Evolutionary conservation across 2,329 filamentous ascomycete species (phyloP).

Genomic region (Simplicillium sp.): DNA sequence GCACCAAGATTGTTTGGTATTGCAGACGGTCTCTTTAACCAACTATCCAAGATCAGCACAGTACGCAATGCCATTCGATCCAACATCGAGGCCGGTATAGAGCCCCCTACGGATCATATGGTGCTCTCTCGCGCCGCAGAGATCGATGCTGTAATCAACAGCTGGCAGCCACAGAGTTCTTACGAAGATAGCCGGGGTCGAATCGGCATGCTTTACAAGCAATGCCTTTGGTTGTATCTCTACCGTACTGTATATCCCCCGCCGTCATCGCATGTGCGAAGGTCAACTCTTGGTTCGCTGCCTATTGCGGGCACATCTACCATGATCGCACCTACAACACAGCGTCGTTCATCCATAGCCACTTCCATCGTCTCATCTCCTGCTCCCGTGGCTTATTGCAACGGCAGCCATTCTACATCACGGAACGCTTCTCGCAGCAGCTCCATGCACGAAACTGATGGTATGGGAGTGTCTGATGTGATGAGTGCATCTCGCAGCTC

Average conservation of each 20-base stretch:
- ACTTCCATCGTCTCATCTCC: constrained; percentile 10
- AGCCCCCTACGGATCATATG: constrained; percentile 64
- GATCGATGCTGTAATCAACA: constrained; percentile 64
- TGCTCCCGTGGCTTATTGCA: constrained; percentile 6
- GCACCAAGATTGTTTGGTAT: constrained; percentile 63
- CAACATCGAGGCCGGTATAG: background rate
- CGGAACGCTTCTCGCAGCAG: constrained; percentile 26
- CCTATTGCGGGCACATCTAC: background rate
- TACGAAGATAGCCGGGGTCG: constrained; percentile 45
- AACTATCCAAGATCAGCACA: constrained; percentile 65
- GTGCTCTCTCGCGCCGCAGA: constrained; percentile 63
- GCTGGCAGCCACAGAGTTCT: constrained; percentile 61
- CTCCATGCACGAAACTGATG: constrained; percentile 28
- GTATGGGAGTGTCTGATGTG: constrained; percentile 6
- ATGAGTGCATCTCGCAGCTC: too few relatives aligned
- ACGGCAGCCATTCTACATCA: constrained; percentile 15
- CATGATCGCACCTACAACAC: constrained; percentile 9
- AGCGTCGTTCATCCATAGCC: constrained; percentile 7
- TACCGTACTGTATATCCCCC: constrained; percentile 53
- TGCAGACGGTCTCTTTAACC: constrained; percentile 70
- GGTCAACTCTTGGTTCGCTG: constrained; percentile 18
- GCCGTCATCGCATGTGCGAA: constrained; percentile 16
- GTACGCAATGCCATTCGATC: background rate
- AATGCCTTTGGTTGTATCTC: constrained; percentile 58
- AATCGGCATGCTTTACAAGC: constrained; percentile 51